phyloP scores from a whole-genome alignment of 2,329 filamentous ascomycete genomes.

The Scortechinia acanthostroma region DNA sequence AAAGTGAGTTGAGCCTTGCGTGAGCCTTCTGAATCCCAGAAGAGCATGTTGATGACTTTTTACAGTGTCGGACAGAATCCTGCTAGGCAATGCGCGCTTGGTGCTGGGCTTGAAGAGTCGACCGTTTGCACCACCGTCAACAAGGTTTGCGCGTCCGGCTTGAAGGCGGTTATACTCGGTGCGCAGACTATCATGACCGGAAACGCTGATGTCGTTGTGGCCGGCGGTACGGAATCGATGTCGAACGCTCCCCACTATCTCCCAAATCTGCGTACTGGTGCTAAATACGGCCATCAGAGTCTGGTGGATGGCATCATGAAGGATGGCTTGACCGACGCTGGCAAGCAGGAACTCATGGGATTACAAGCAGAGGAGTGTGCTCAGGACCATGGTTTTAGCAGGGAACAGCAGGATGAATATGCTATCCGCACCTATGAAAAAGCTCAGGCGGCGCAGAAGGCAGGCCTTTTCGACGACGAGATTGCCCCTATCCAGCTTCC shows the following conservation, averaged over 20 bases:
- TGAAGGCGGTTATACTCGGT: slow-evolving; percentile 91
- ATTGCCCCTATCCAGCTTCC: slow-evolving; percentile 85
- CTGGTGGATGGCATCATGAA: slow-evolving; percentile 87
- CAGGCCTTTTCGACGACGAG: slow-evolving; percentile 75
- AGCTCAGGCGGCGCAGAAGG: slow-evolving; percentile 77
- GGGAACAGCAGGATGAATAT: slow-evolving; percentile 88
- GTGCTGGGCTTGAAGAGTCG: slow-evolving; percentile 73
- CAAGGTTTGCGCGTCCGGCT: slow-evolving; percentile 93
- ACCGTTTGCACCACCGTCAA: slow-evolving; percentile 89
- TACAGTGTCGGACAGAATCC: slow-evolving; percentile 87
- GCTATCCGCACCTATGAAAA: slow-evolving; percentile 92
- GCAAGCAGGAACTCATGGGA: slow-evolving; percentile 93
- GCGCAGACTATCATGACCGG: slow-evolving; percentile 97
- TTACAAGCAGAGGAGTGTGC: slow-evolving; percentile 88
- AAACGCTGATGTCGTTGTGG: slow-evolving; percentile 85
- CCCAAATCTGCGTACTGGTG: slow-evolving; percentile 74
- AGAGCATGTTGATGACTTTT: neutral
- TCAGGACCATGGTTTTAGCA: slow-evolving; percentile 70
- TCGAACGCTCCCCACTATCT: slow-evolving; percentile 96
- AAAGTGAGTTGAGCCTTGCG: slow-evolving; percentile 47
- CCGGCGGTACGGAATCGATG: slow-evolving; percentile 96
- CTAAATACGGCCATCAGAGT: slow-evolving; percentile 87
- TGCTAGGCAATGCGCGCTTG: slow-evolving; percentile 85
- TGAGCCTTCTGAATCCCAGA: slow-evolving; percentile 5
- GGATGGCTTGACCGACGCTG: slow-evolving; percentile 87